Evolutionary conservation across 1,284 basidiomycete species (phyloP).

Genomic region (Boletus smithii): DNA sequence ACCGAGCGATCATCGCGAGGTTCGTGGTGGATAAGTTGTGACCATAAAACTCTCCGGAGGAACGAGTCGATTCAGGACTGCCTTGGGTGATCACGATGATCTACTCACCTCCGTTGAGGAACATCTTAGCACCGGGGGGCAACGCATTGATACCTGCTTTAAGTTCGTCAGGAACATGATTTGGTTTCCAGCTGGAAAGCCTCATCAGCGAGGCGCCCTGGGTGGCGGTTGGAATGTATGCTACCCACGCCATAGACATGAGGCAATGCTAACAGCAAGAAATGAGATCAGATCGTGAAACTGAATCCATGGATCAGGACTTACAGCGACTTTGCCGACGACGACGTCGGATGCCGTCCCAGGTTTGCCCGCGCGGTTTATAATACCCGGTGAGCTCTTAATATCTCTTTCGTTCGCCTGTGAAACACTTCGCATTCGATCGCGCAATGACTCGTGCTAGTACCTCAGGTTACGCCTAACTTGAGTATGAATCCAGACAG

Average conservation of each 20-base stretch:
- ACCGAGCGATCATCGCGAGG: slow-evolving; percentile 42
- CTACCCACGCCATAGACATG: slow-evolving; percentile 26
- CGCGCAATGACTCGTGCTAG: too few species aligned
- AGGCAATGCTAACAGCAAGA: slow-evolving; percentile 21
- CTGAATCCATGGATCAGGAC: slow-evolving; percentile 7
- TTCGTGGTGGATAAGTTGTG: slow-evolving; percentile 35
- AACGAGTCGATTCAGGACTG: background rate
- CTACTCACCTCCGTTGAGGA: slow-evolving; percentile 45
- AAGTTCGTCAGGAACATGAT: slow-evolving; percentile 47
- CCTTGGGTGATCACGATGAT: background rate
- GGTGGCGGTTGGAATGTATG: background rate
- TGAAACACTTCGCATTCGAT: too few species aligned
- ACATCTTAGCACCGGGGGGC: slow-evolving; percentile 44
- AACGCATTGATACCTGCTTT: slow-evolving; percentile 56
- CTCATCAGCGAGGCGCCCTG: background rate
- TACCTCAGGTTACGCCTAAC: too few species aligned
- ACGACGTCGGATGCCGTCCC: slow-evolving; percentile 21
- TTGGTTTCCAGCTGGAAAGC: slow-evolving; percentile 15
- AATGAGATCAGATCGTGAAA: background rate
- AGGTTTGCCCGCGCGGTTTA: too few species aligned
- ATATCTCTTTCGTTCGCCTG: too few species aligned
- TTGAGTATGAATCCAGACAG: too few species aligned
- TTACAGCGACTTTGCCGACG: slow-evolving; percentile 36
- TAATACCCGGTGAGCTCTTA: too few species aligned
- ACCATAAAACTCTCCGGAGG: slow-evolving; percentile 33